Evolutionary conservation across 306 rosid genomes (phyloP).

Genomic region (Macrotyloma uniflorum): DNA sequence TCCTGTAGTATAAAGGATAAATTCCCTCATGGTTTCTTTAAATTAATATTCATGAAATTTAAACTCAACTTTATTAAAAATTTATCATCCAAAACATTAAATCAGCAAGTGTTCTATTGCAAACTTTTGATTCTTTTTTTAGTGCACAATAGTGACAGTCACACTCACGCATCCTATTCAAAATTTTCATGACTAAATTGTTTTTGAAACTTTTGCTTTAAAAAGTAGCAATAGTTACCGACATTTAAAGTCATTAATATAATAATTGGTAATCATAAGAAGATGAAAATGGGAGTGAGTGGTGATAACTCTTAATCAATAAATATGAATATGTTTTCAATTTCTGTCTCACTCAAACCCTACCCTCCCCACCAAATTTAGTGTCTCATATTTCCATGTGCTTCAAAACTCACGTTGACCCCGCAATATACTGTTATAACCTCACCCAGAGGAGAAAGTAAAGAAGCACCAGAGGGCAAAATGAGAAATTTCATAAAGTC

Average conservation of each 20-base stretch:
- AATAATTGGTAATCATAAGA: slow-evolving; percentile 40
- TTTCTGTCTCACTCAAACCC: slow-evolving; percentile 14
- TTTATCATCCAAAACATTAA: no score
- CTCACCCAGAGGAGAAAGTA: not conserved
- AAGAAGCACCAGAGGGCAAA: slow-evolving; percentile 8
- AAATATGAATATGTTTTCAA: slow-evolving; percentile 1
- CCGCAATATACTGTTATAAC: not conserved
- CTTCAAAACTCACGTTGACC: not conserved
- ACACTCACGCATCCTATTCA: no score
- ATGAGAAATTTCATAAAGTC: not conserved
- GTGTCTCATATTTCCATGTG: slow-evolving; percentile 15
- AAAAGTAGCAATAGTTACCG: slow-evolving; percentile 3
- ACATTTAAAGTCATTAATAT: slow-evolving; percentile 5
- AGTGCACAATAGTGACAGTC: no score
- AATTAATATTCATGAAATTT: no score
- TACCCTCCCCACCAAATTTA: slow-evolving; percentile 20
- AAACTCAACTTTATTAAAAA: no score
- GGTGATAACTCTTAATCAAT: not conserved
- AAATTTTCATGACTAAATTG: no score
- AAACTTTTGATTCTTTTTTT: no score
- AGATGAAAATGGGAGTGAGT: slow-evolving; percentile 27
- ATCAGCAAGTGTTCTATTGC: no score
- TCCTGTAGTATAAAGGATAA: no score
- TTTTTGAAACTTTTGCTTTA: not conserved
- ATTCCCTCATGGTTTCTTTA: no score